Evolutionary conservation across 2,329 filamentous ascomycete species (phyloP), one percentile per base, ranked within the genome.

Genomic region (Stromatinia cepivora): DNA sequence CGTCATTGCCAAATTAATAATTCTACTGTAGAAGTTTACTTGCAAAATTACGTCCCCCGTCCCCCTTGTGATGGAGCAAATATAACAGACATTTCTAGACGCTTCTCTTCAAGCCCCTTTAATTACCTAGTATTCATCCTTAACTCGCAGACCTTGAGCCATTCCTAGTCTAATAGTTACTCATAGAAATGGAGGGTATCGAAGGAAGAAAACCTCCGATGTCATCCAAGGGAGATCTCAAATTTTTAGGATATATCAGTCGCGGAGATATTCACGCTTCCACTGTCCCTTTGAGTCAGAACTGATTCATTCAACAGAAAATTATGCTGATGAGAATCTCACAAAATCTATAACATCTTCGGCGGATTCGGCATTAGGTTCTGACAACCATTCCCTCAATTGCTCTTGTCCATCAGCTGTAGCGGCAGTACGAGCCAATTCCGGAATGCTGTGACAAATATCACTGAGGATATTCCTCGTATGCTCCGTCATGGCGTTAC

Each of bases 401-500:
- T 31, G 66, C n/a, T 66, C 57, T 59, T 71, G 71, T 2, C 78
- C 77, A 48, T 73, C 70, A 11, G 9, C 34, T 2, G 73, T 75
- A 20, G 74, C 76, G 42, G 75, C 73, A 56, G 73, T 70, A 46
- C 71, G 56, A n/a, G 73, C 71, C 36, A 80, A 61, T 9, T 73
- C 75, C 3, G 69, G 69, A 54, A 79, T 68, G 52, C 72, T 75
- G 36, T 72, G 69, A 68, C 70, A 76, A 13, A 76, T 65, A 68
- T 79, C 78, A 52, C 74, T 77, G 46, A 80, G 67, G 9, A 80
- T 63, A 69, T 79, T 77, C 45, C 73, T 74, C 10, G 73, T 70
- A 69, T 78, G 77, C 62, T 79, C 77, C 48, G 74, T 71, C 22
- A 79, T 72, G 1, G 73, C 74, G 15, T 72, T 69, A 31, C 72